Evolutionary conservation across 176 grass and related monocot species (phyloP), one percentile per base, ranked within the genome.

Genomic region (Oryza australiensis): DNA sequence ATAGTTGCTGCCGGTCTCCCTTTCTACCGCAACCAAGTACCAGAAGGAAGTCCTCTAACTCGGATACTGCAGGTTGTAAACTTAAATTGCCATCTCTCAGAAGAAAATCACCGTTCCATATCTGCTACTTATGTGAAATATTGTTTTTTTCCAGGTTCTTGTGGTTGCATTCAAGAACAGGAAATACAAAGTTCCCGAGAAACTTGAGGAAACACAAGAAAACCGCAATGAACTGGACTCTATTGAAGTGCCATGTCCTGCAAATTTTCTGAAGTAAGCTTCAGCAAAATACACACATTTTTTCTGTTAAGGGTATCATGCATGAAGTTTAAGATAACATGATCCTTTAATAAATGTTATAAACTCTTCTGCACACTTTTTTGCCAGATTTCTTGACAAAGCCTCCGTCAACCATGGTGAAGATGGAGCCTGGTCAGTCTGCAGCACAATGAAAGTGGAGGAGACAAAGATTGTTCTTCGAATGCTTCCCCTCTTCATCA

Each of bases 91-190:
- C 29, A 67, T 67, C 29, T 34, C 64, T 67, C 15, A 20, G 29
- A 34, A 67, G 16, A 18, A 18, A 67, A 34, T 33, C 16, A 9
- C 15, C 9, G 26, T 26, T 45, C 48, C 13, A 62, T 68, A 30
- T 60, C 1, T 33, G 40, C n/a, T 75, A 26, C 45, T 30, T 79
- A 66, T 0, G 53, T 79, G 26, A 41, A 82, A 70, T 34, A 1
- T 62, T 82, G 38, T 15, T 1, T 77, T 77, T 73, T 82, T 20
- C 65, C 64, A 94, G 92, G 92, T 94, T 63, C 66, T 91, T 76
- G 92, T 94, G 67, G 86, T 73, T 72, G 92, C 92, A 78, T 91
- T 94, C 34, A 94, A 68, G 79, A 94, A 94, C 42, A 70, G 88
- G 53, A 90, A 77, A 65, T 37, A 89, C 23, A 43, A 64, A 34